phyloP scores from a whole-genome alignment of 2,329 filamentous ascomycete genomes.

The Neofusicoccum umdonicola region DNA sequence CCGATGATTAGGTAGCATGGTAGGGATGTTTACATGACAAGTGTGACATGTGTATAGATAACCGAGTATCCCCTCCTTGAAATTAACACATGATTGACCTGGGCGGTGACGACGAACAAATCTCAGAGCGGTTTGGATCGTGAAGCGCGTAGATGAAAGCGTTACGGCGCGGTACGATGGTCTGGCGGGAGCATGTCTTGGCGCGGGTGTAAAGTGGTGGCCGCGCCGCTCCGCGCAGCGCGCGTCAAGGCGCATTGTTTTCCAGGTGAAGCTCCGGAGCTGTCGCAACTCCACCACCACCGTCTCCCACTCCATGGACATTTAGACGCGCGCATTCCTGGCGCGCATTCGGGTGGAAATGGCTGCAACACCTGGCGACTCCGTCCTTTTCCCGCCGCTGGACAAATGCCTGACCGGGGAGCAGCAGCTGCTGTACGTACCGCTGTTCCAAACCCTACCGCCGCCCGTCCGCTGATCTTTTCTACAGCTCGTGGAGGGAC shows the following conservation, averaged over 20 bases:
- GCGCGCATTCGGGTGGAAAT: constrained; percentile 38
- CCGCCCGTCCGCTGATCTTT: constrained; percentile 36
- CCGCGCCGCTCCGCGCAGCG: background rate
- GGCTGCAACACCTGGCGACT: constrained; percentile 46
- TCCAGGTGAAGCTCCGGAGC: constrained; percentile 13
- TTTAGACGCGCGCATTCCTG: constrained; percentile 9
- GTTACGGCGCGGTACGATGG: too few species aligned
- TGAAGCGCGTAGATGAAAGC: too few species aligned
- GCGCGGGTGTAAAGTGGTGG: background rate
- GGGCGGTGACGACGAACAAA: too few species aligned
- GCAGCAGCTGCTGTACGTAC: constrained; percentile 71
- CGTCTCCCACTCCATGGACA: constrained; percentile 12
- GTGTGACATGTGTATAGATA: too few species aligned
- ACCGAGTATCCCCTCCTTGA: too few species aligned
- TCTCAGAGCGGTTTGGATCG: too few species aligned
- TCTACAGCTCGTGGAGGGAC: constrained; percentile 58
- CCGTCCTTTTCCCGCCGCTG: constrained; percentile 77
- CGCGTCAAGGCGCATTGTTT: constrained; percentile 13
- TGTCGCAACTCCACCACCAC: constrained; percentile 9
- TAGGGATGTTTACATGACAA: too few species aligned
- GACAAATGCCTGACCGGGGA: constrained; percentile 82
- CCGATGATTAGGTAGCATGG: too few species aligned
- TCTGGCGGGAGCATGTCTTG: background rate
- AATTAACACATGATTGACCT: too few species aligned
- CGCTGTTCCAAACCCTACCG: background rate